Base-by-base conservation (phyloP, 164 flowering plant genomes). In the Platanus orientalis region DNA sequence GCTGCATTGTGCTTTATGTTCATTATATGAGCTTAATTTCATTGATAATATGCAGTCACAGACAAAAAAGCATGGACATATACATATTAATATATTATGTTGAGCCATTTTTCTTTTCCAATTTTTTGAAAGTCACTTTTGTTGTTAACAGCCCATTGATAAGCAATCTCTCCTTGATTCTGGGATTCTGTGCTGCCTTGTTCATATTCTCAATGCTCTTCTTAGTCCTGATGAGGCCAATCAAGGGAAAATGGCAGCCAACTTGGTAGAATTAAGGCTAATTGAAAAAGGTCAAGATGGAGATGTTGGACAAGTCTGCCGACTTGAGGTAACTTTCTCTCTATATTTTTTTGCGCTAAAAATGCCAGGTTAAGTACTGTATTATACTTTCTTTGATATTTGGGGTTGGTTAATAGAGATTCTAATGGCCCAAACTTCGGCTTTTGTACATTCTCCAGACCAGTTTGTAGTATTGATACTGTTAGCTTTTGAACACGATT, bases 121-220 rank as follows among this genome's bases (percentile, higher is more conserved):
- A 17, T 30, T 34, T n/a, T n/a, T 28, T 61, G 29, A 32, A 49
- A 23, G 4, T 36, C 29, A 57, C 16, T 44, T 57, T 68, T 52
- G 7, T 67, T 57, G 39, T 62, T 61, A 49, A 73, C 95, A 95
- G 99, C 88, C 97, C 36, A 75, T 86, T 69, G 99, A 92, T 72
- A 95, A 90, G 64, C 98, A 95, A 75, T 89, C 97, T 68, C 92
- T 95, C 60, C 84, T 95, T 58, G 98, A 92, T 78, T 92, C 99
- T 72, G 99, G 98, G 62, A 95, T 95, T 49, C 77, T 95, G 7
- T 87, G 99, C 83, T 92, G 97, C 73, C 96, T 95, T 64, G 82
- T 95, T 66, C 92, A 88, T 70, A 73, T 92, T 65, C 83, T 95
- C n/a, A 82, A 81, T 79, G 79, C 92, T 65, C 91, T 95, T 73